Evolutionary conservation across 225 moss, liverwort and hornwort species (phyloP).

Genomic region (Physcomitrium patens): DNA sequence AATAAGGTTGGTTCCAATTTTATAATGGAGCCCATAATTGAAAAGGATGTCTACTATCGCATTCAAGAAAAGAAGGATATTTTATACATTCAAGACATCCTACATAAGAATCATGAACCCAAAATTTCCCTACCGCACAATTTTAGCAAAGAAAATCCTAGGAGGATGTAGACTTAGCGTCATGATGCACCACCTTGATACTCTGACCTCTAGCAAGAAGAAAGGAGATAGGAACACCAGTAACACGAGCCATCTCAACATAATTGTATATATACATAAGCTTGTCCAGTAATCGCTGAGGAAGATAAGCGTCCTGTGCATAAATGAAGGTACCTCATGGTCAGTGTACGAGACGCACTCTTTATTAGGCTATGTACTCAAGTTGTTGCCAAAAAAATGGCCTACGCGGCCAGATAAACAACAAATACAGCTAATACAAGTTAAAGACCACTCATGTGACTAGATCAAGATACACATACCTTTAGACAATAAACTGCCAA

Average conservation of each 20-base stretch:
- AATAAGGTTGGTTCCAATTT: neutral
- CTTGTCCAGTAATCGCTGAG: conserved; percentile 96
- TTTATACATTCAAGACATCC: neutral
- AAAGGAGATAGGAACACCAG: conserved; percentile 97
- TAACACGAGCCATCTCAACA: conserved; percentile 99
- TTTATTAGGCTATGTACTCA: conserved; percentile 4
- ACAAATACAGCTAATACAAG: neutral
- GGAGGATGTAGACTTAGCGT: conserved; percentile 12
- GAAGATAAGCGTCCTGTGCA: conserved; percentile 95
- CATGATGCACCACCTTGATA: conserved; percentile 70
- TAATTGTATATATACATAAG: conserved; percentile 99
- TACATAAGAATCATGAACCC: neutral
- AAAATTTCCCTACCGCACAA: conserved; percentile 21
- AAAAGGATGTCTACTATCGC: neutral
- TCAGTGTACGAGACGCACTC: conserved; percentile 31
- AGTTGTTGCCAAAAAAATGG: neutral
- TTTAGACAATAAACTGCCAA: conserved; percentile 98
- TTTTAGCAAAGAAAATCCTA: conserved; percentile 10
- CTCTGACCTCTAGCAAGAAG: conserved; percentile 97
- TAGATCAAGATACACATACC: conserved; percentile 43
- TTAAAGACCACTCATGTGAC: neutral
- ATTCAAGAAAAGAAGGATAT: neutral
- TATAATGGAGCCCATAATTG: conserved; percentile 15
- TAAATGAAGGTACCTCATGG: conserved; percentile 11
- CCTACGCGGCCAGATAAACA: conserved; percentile 17